A percentile compares a stretch with the other conserved stretches of the same genome.
Evolutionary conservation across 202 grass and related monocot genomes (phyloP).

Genomic region (Digitaria exilis): DNA sequence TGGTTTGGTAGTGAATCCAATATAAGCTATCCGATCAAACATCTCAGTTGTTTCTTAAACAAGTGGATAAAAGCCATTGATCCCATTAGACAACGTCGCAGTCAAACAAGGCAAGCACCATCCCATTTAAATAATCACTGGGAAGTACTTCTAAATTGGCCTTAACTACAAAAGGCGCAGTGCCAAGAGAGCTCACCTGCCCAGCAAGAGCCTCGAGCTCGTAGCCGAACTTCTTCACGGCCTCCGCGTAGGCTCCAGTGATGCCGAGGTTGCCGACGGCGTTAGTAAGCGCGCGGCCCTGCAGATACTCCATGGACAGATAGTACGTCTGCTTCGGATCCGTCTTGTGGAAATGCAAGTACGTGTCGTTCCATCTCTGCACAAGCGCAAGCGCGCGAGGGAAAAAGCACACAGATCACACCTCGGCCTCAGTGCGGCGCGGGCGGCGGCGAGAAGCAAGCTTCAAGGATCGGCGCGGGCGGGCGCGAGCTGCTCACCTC

Average conservation of each 20-base stretch:
- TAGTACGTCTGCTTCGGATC: slow-evolving; percentile 99
- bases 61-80: slow-evolving; percentile 3
- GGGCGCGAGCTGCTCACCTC: slow-evolving; percentile 53
- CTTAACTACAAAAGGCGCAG: slow-evolving; percentile 25
- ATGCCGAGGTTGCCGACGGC: slow-evolving; percentile 92
- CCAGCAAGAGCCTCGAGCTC: slow-evolving; percentile 81
- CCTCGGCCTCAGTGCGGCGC: background rate
- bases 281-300: slow-evolving; percentile 91
- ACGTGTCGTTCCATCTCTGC: slow-evolving; percentile 97
- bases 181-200: slow-evolving; percentile 52
- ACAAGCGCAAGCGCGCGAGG: background rate
- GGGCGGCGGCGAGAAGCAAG: background rate
- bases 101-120: slow-evolving; percentile 34
- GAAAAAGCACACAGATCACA: slow-evolving; percentile 25
- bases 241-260: slow-evolving; percentile 82
- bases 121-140: slow-evolving; percentile 44
- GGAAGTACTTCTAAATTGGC: background rate
- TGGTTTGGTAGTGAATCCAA: slow-evolving; percentile 9
- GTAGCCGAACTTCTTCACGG: slow-evolving; percentile 89
- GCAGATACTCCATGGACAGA: slow-evolving; percentile 99
- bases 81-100: slow-evolving; percentile 31
- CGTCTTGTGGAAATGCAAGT: slow-evolving; percentile 90
- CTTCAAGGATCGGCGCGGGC: background rate
- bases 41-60: slow-evolving; percentile 18
- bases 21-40: slow-evolving; percentile 24